Conservation (phyloP, 2,329 filamentous ascomycete species). For the Nannizzia gypsea region DNA sequence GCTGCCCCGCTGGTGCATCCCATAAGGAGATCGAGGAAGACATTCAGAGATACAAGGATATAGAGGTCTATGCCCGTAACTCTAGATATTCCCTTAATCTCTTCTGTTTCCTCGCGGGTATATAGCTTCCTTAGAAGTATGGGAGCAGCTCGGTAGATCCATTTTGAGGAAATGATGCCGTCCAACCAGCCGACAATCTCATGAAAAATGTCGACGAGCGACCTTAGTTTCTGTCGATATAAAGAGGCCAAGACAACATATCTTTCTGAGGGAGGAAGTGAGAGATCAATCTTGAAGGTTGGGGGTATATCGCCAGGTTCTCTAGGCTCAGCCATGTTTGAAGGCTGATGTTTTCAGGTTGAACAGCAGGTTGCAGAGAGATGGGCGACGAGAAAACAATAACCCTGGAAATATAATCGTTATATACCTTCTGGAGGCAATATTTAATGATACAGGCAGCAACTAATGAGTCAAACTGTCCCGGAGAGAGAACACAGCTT, state of each 20-base stretch:
- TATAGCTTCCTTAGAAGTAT: slow-evolving; percentile 42
- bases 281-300: slow-evolving; percentile 43
- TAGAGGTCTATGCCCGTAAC: slow-evolving; percentile 45
- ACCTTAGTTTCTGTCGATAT: slow-evolving; percentile 34
- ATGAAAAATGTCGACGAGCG: slow-evolving; percentile 41
- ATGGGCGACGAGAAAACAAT: background rate
- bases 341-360: background rate
- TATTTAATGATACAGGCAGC: background rate
- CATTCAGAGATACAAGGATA: slow-evolving; percentile 51
- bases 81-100: slow-evolving; percentile 47
- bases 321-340: background rate
- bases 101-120: slow-evolving; percentile 46
- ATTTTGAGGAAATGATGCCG: slow-evolving; percentile 18
- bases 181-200: slow-evolving; percentile 33
- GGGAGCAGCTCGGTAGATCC: slow-evolving; percentile 31
- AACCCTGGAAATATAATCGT: background rate
- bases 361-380: background rate
- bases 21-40: slow-evolving; percentile 51
- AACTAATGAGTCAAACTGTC: background rate
- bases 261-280: slow-evolving; percentile 40
- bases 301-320: slow-evolving; percentile 19
- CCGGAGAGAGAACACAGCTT: background rate
- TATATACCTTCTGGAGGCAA: background rate
- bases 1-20: slow-evolving; percentile 52
- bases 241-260: slow-evolving; percentile 40